Evolutionary conservation across 208 protist species (phyloP).

Genomic region (Crithidia bombi): DNA sequence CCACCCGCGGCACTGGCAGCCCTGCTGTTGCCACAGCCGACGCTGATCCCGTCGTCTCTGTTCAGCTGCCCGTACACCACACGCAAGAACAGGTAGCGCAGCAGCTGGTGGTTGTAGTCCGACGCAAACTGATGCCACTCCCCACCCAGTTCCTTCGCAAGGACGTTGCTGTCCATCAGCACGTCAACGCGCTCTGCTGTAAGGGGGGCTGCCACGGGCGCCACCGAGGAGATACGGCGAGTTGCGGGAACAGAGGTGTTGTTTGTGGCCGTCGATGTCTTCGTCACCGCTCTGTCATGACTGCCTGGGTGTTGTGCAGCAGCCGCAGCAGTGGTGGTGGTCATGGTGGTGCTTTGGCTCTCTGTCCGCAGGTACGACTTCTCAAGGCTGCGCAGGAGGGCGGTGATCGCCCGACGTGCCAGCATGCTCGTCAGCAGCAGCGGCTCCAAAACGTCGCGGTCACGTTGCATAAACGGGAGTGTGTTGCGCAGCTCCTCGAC

Average conservation of each 20-base stretch:
- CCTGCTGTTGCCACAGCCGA: neutral
- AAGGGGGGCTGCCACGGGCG: neutral
- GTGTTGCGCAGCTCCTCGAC: constrained; percentile 19
- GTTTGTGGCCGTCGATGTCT: neutral
- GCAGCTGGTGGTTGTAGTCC: constrained; percentile 27
- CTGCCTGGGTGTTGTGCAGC: neutral
- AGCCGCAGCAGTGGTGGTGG: neutral
- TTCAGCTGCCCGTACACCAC: constrained; percentile 12
- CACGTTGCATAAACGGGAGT: constrained; percentile 10
- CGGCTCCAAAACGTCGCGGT: constrained; percentile 30
- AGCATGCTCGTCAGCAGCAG: constrained; percentile 38
- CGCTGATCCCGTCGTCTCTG: constrained; percentile 1
- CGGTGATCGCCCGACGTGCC: constrained; percentile 18
- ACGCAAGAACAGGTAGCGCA: constrained; percentile 35
- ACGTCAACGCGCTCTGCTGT: constrained; percentile 24
- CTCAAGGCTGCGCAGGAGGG: constrained; percentile 22
- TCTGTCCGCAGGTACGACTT: neutral
- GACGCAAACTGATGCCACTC: constrained; percentile 30
- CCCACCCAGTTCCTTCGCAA: constrained; percentile 28
- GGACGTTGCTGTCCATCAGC: constrained; percentile 27
- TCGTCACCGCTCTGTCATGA: neutral
- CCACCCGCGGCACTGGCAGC: neutral
- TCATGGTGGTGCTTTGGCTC: neutral
- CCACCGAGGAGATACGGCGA: neutral
- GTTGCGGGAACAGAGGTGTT: neutral